Conservation (phyloP, 164 flowering plant genomes). For the Sextonia rubra region DNA sequence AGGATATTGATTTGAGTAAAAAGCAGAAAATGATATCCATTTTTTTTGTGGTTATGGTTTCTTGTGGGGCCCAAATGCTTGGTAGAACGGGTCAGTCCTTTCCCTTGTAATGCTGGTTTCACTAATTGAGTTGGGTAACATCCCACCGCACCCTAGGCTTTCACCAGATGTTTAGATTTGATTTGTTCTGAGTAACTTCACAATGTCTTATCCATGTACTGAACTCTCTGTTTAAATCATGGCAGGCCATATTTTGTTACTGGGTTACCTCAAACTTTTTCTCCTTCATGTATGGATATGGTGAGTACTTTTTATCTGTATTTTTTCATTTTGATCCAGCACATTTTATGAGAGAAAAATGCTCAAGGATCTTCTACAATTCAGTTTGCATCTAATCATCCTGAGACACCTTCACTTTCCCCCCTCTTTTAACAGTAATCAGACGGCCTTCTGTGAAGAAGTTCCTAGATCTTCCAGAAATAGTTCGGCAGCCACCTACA, state of each 20-base stretch:
- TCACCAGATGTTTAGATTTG: too few species aligned
- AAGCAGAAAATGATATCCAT: too few species aligned
- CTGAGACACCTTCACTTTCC: not conserved
- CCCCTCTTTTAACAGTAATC: constrained; percentile 8
- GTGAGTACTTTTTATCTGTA: constrained; percentile 26
- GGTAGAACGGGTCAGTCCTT: too few species aligned
- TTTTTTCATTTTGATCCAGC: not conserved
- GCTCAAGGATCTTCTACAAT: not conserved
- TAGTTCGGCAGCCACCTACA: constrained; percentile 8
- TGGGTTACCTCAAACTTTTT: constrained; percentile 65
- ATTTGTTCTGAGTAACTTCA: not conserved
- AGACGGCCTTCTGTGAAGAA: constrained; percentile 17
- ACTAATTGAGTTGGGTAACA: too few species aligned
- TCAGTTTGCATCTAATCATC: not conserved
- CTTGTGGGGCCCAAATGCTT: not conserved
- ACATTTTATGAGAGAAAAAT: too few species aligned
- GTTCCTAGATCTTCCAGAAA: constrained; percentile 16
- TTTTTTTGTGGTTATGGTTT: not conserved
- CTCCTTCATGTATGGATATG: constrained; percentile 54
- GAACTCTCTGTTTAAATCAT: constrained; percentile 1
- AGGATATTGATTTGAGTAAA: too few species aligned
- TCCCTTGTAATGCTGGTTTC: not conserved
- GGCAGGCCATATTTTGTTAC: constrained; percentile 73
- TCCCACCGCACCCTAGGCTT: too few species aligned
- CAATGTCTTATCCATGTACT: not conserved